Evolutionary conservation across 2,329 filamentous ascomycete genomes (phyloP), one percentile per base, ranked within the genome.

Genomic region (Sclerotinia glacialis): DNA sequence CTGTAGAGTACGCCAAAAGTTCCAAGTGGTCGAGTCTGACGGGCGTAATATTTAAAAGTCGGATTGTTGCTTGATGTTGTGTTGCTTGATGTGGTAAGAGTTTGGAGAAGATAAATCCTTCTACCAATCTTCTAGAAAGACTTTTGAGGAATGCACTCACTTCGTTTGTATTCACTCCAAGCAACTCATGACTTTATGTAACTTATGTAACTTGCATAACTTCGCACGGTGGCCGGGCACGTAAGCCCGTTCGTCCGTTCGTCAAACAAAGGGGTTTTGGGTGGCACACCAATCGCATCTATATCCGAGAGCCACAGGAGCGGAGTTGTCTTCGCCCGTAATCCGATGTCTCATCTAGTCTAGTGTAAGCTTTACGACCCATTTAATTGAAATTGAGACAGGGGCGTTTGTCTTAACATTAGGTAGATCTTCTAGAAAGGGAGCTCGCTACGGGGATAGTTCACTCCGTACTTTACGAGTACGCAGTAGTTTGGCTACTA

Each of bases 331-430:
- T 2, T 50, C 4, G 21, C 14, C 58, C 58, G 58, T 5, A 4
- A 4, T 6, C 58, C 56, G 31, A 37, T 16, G 52, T 23, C 53
- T 40, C 4, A 55, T 12, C 53, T 37, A 16, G 53, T 34, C 28
- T 54, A 55, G n/a, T 14, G 12, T 16, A 40, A 14, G 37, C 12
- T 40, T 14, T 14, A 40, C 14, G 37, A 40, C 31, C 14, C 31
- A 34, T 31, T 54, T 54, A 16, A 23, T 21, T 60, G 14, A 34
- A 34, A 23, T 37, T 60, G 58, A 60, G 58, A 60, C 44, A 60
- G n/a, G 44, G 42, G 23, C 31, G 31, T 34, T 55, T 16, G 31
- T 37, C 34, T 55, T 37, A 23, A 55, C 21, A 37, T 37, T 40
- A 9, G 31, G n/a, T 26, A 7, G n/a, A n/a, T n/a, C n/a, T 46